A percentile compares a stretch with the other conserved stretches of the same genome.
phyloP scores from a whole-genome alignment of 257 asterid species.

The Plantago ovata region DNA sequence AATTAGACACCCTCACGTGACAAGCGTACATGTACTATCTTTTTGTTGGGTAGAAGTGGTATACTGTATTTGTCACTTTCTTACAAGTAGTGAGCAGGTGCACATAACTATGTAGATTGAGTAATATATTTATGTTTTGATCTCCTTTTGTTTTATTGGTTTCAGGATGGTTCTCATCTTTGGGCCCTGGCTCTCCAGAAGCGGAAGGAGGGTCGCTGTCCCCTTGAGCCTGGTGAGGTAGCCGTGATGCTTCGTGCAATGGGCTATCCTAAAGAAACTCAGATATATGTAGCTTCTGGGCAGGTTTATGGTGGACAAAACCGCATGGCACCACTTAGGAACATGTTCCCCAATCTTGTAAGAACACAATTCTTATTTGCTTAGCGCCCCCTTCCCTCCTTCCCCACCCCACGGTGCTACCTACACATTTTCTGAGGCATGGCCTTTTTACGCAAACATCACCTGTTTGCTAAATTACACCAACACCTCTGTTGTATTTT shows the following conservation, averaged over 20 bases:
- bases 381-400: too few species aligned
- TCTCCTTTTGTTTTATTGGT: constrained; percentile 21
- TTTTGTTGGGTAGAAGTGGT: not conserved
- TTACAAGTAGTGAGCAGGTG: too few species aligned
- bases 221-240: constrained; percentile 98
- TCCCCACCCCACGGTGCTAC: too few species aligned
- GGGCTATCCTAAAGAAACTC: constrained; percentile 99
- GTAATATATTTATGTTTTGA: not conserved
- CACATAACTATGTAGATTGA: too few species aligned
- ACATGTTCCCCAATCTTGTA: constrained; percentile 98
- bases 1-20: not conserved
- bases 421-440: too few species aligned
- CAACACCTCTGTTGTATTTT: too few species aligned
- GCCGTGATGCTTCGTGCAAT: constrained; percentile 98
- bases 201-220: constrained; percentile 99
- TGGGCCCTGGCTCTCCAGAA: constrained; percentile 97
- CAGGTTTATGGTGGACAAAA: constrained; percentile 99
- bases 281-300: constrained; percentile 98
- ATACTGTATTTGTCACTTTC: not conserved
- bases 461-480: too few species aligned
- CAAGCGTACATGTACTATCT: not conserved
- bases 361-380: constrained; percentile 24
- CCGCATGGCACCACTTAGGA: constrained; percentile 98
- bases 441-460: too few species aligned
- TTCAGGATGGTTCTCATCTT: constrained; percentile 97